A percentile compares a stretch with the other conserved stretches of the same genome.
phyloP scores from a whole-genome alignment of 2,329 filamentous ascomycete genomes.

The Fusarium graminum region DNA sequence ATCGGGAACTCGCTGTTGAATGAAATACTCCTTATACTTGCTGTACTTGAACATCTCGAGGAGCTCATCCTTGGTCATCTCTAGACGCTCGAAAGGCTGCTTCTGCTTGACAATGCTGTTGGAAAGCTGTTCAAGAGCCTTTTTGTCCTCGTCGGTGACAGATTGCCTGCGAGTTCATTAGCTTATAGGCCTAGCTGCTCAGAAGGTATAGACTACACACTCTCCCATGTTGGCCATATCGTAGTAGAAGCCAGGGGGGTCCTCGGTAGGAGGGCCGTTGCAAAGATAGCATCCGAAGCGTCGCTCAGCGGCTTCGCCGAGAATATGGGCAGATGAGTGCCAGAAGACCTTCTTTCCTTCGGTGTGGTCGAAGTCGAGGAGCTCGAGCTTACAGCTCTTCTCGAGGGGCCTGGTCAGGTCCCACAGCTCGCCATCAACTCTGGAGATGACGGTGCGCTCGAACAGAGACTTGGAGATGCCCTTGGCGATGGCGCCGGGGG shows the following conservation, averaged over 20 bases:
- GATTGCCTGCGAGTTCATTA: slow-evolving; percentile 69
- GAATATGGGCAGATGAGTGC: slow-evolving; percentile 94
- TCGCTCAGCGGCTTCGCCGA: slow-evolving; percentile 94
- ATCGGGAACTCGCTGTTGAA: slow-evolving; percentile 77
- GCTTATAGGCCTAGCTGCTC: background rate
- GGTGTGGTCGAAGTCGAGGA: slow-evolving; percentile 80
- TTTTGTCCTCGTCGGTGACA: slow-evolving; percentile 85
- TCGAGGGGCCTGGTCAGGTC: slow-evolving; percentile 93
- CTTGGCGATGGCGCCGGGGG: slow-evolving; percentile 81
- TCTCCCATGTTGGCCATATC: slow-evolving; percentile 79
- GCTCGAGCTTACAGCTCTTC: slow-evolving; percentile 84
- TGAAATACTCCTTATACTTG: slow-evolving; percentile 98
- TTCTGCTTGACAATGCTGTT: slow-evolving; percentile 93
- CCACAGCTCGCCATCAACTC: slow-evolving; percentile 88
- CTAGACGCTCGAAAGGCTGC: slow-evolving; percentile 91
- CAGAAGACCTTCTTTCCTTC: slow-evolving; percentile 91
- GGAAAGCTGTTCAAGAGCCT: slow-evolving; percentile 84
- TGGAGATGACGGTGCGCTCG: slow-evolving; percentile 88
- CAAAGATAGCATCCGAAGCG: slow-evolving; percentile 92
- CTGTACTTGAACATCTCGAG: slow-evolving; percentile 97
- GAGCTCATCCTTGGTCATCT: slow-evolving; percentile 89
- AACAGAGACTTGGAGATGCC: slow-evolving; percentile 86
- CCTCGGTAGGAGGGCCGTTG: slow-evolving; percentile 90
- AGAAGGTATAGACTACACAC: slow-evolving; percentile 40
- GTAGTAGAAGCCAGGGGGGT: slow-evolving; percentile 88